Conservation (phyloP, 441 rosid genomes). For the Erodium trifolium region DNA sequence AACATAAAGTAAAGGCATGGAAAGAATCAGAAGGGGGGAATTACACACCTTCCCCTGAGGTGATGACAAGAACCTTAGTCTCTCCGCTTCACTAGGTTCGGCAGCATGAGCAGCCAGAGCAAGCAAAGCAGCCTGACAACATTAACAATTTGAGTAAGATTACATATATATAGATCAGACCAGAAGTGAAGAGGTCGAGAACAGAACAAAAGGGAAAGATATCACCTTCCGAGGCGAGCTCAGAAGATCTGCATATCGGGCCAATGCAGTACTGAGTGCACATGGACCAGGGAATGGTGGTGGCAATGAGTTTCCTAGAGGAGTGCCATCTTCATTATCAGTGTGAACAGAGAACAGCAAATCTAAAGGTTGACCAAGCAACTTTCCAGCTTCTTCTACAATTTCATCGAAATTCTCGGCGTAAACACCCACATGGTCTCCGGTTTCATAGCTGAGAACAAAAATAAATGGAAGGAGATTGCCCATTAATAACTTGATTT, state of each 20-base stretch:
- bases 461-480: conserved; percentile 10
- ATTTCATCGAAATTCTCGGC: conserved; percentile 64
- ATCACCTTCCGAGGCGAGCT: conserved; percentile 73
- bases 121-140: conserved; percentile 26
- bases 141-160: too few relatives aligned
- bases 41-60: conserved; percentile 26
- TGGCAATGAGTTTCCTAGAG: conserved; percentile 54
- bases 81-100: conserved; percentile 23
- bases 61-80: conserved; percentile 23
- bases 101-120: conserved; percentile 27
- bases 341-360: conserved; percentile 59
- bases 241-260: conserved; percentile 72
- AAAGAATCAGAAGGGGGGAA: conserved; percentile 1
- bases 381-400: conserved; percentile 66
- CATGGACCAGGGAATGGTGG: conserved; percentile 84
- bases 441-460: conserved; percentile 69
- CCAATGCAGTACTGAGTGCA: conserved; percentile 56
- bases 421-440: conserved; percentile 84
- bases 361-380: conserved; percentile 67
- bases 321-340: conserved; percentile 60
- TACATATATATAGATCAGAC: background rate
- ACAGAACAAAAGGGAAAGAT: background rate
- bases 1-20: background rate
- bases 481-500: background rate
- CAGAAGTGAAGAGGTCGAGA: background rate